Evolutionary conservation across 768 basidiomycete genomes (phyloP), one percentile per base, ranked within the genome.

Genomic region (Daedaleopsis nitida): DNA sequence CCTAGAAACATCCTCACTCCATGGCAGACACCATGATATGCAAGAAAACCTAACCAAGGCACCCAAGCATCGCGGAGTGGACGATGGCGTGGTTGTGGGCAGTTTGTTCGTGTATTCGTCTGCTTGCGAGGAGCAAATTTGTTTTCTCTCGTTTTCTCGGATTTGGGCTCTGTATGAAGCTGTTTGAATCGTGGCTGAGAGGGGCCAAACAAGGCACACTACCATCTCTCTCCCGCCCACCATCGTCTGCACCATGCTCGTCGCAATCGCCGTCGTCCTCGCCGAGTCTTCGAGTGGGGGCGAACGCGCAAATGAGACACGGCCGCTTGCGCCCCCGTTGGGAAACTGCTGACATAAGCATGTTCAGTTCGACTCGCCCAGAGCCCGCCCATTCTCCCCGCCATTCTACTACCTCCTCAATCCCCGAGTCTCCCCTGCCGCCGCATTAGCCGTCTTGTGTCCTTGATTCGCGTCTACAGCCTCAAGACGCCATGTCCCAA

Each of bases 101-200:
- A 69, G 69, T 73, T 72, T 73, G 73, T 70, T 61, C 70, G 70
- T 74, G 71, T 72, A 66, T 74, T 70, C 72, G 66, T 66, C 62
- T 73, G 70, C 73, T 71, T 69, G 69, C 61, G 61, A 61, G 67
- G 69, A 65, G 66, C 73, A 70, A 70, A 69, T 79, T 85, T 89
- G 87, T 88, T 86, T 87, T 87, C 85, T 80, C 78, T 77, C 86
- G 86, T 87, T 85, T 81, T 87, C 78, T 74, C 82, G 76, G 78
- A 84, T 89, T 88, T 89, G 87, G 81, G 82, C 82, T 76, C 73
- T 84, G 83, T 84, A 80, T 79, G 77, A 76, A 78, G 78, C 78
- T 83, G 83, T 83, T 86, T 84, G 79, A 80, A 78, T 74, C 76
- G 59, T 62, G 61, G 59, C 64, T 63, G 65, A 65, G 50, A 39